A percentile compares a stretch with the other conserved stretches of the same genome.
Evolutionary conservation across 768 basidiomycete species (phyloP).

Genomic region (Paxillus rubicundulus): DNA sequence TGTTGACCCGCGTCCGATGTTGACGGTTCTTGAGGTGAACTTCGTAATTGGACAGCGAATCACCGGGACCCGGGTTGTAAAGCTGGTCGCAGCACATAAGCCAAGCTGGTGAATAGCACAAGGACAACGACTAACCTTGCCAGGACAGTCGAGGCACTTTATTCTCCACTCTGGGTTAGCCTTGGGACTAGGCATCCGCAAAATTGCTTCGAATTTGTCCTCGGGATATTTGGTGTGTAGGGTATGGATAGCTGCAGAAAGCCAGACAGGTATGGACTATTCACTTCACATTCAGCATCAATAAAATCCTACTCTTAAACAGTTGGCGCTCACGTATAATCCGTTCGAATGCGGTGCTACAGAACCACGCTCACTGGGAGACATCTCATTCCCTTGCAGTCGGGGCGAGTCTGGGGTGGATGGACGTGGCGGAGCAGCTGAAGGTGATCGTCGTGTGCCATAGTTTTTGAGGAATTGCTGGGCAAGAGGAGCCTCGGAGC

Average conservation of each 20-base stretch:
- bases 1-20: constrained; percentile 73
- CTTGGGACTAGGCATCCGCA: constrained; percentile 53
- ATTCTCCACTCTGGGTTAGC: constrained; percentile 83
- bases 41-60: constrained; percentile 86
- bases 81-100: constrained; percentile 43
- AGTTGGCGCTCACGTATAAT: constrained; percentile 24
- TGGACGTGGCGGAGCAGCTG: constrained; percentile 19
- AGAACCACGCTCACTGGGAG: constrained; percentile 17
- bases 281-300: constrained; percentile 33
- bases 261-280: constrained; percentile 62
- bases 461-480: constrained; percentile 58
- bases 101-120: neutral
- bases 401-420: constrained; percentile 27
- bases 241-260: constrained; percentile 59
- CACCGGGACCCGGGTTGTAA: constrained; percentile 87
- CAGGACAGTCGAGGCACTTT: constrained; percentile 90
- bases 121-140: constrained; percentile 59
- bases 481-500: constrained; percentile 72
- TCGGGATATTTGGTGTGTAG: constrained; percentile 74
- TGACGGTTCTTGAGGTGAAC: constrained; percentile 87
- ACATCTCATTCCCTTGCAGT: constrained; percentile 8
- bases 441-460: constrained; percentile 35
- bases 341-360: constrained; percentile 13
- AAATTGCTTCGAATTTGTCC: constrained; percentile 79
- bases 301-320: constrained; percentile 26